Conservation (phyloP, 208 protist species). For the Crithidia sp. region DNA sequence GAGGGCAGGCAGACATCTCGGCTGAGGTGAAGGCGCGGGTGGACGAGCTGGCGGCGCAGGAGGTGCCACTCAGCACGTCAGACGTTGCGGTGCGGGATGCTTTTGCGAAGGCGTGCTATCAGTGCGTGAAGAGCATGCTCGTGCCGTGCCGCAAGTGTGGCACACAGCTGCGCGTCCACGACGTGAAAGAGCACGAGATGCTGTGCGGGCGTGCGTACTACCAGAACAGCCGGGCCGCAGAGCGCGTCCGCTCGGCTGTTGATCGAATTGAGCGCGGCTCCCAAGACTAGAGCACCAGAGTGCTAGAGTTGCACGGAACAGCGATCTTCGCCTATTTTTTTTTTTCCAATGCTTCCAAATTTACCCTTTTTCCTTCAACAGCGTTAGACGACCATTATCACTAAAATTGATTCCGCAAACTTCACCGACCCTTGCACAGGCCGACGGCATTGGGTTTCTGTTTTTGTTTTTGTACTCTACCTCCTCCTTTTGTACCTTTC, state of each 20-base stretch:
- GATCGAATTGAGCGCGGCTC: slow-evolving; percentile 35
- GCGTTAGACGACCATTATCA: neutral
- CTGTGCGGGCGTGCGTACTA: slow-evolving; percentile 62
- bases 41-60: slow-evolving; percentile 12
- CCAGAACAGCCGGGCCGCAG: slow-evolving; percentile 39
- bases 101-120: slow-evolving; percentile 43
- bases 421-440: too few species aligned
- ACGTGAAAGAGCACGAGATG: slow-evolving; percentile 73
- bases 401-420: too few species aligned
- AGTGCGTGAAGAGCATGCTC: slow-evolving; percentile 61
- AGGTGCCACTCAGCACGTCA: slow-evolving; percentile 32
- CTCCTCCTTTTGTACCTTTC: neutral
- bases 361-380: slow-evolving; percentile 1
- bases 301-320: too few species aligned
- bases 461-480: slow-evolving; percentile 6
- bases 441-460: too few species aligned
- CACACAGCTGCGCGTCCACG: slow-evolving; percentile 61
- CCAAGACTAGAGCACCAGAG: neutral
- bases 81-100: slow-evolving; percentile 38
- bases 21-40: slow-evolving; percentile 27
- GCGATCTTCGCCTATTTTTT: neutral
- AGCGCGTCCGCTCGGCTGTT: slow-evolving; percentile 39
- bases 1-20: slow-evolving; percentile 10
- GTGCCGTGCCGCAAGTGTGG: slow-evolving; percentile 67
- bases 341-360: neutral